phyloP scores from a whole-genome alignment of 2,329 filamentous ascomycete genomes.

The Cercospora sp. region DNA sequence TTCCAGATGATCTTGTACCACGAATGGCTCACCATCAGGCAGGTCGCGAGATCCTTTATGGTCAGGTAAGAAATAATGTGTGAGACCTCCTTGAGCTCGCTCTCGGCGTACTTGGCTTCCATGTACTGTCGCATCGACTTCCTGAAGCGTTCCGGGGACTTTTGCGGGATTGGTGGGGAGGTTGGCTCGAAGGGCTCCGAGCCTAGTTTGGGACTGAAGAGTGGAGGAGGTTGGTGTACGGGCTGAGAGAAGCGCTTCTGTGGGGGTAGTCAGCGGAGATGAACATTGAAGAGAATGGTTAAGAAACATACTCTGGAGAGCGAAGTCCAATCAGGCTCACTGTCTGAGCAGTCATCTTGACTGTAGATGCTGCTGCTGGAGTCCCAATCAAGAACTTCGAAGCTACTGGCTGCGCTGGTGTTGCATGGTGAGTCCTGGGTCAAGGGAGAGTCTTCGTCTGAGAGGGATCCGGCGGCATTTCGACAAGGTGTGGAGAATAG shows the following conservation, averaged over 20 bases:
- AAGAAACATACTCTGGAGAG: neutral
- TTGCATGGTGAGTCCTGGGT: neutral
- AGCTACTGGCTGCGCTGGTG: neutral
- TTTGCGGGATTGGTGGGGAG: neutral
- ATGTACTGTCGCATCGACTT: neutral
- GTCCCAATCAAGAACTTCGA: neutral
- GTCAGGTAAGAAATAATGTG: neutral
- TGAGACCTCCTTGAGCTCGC: neutral
- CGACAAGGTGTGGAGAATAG: neutral
- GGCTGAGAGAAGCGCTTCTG: neutral
- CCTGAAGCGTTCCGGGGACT: neutral
- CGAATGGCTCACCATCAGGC: neutral
- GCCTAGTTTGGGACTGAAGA: neutral
- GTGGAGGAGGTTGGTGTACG: neutral
- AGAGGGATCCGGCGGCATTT: neutral
- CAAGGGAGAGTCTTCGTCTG: neutral
- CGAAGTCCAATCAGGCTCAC: neutral
- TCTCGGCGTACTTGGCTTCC: neutral
- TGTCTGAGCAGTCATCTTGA: neutral
- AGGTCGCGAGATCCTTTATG: neutral
- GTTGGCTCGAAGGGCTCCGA: neutral
- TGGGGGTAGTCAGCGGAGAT: neutral
- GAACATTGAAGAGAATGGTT: neutral
- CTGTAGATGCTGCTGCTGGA: neutral
- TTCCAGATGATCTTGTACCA: neutral